These are phyloP conservation scores for Chlorencoelia australis DNA, from an alignment of 2,329 filamentous ascomycete genomes.

Conservation along the genomic window DNA sequence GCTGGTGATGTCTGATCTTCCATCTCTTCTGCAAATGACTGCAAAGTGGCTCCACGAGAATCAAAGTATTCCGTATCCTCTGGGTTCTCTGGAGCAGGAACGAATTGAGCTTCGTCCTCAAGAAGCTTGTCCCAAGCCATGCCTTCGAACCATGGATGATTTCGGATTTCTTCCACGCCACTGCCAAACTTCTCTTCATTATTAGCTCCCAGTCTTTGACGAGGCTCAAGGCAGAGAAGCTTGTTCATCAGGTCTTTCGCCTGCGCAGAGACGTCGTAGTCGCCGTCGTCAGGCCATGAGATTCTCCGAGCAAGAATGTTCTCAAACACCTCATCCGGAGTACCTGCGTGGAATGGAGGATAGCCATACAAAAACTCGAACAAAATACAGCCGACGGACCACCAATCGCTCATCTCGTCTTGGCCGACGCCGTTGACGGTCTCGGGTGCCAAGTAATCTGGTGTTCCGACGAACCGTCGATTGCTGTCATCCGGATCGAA, in stretches of 20 bases:
- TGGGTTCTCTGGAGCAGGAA: slow-evolving; percentile 83
- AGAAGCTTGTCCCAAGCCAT: slow-evolving; percentile 84
- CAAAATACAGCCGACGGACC: slow-evolving; percentile 96
- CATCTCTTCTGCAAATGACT: slow-evolving; percentile 87
- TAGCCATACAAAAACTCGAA: slow-evolving; percentile 93
- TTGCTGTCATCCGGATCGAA: slow-evolving; percentile 94
- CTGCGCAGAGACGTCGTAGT: slow-evolving; percentile 71
- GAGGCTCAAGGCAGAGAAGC: slow-evolving; percentile 75
- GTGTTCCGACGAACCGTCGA: slow-evolving; percentile 88
- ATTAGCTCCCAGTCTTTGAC: slow-evolving; percentile 76
- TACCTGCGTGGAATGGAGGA: slow-evolving; percentile 83
- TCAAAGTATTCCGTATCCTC: slow-evolving; percentile 99
- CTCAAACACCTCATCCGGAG: slow-evolving; percentile 90
- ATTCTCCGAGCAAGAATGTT: slow-evolving; percentile 88
- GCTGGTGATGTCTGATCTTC: slow-evolving; percentile 78
- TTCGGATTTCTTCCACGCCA: slow-evolving; percentile 85
- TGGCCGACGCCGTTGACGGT: slow-evolving; percentile 93
- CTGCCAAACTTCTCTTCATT: slow-evolving; percentile 69
- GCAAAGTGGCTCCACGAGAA: slow-evolving; percentile 77
- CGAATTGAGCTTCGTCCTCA: slow-evolving; percentile 93
- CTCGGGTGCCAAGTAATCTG: slow-evolving; percentile 92
- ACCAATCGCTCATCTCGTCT: slow-evolving; percentile 99
- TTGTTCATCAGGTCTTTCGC: slow-evolving; percentile 93
- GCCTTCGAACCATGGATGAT: slow-evolving; percentile 78
- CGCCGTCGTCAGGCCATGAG: slow-evolving; percentile 79